These are phyloP conservation scores for Bisporella sp. DNA, from an alignment of 2,329 filamentous ascomycete genomes.

Conservation along the genomic window DNA sequence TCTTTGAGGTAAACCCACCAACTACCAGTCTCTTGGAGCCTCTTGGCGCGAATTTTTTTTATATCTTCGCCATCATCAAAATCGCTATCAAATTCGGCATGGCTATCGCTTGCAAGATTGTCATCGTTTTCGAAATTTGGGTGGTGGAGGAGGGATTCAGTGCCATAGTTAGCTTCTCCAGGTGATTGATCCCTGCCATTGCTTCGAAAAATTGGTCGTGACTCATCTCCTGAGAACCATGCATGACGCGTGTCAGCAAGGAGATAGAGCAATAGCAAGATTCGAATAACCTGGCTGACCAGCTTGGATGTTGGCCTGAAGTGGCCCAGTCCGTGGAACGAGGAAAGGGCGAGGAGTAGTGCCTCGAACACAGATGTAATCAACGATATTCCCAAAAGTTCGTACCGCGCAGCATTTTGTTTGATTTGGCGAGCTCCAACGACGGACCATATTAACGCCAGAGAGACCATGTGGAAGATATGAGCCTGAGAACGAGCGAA, in stretches of 20 bases:
- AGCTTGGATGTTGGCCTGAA: neutral
- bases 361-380: neutral
- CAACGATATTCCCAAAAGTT: neutral
- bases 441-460: neutral
- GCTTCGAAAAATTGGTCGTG: neutral
- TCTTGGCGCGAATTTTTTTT: neutral
- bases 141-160: neutral
- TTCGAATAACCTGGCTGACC: neutral
- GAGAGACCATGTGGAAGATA: neutral
- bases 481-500: neutral
- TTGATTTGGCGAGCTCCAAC: neutral
- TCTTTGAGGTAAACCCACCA: neutral
- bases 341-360: neutral
- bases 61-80: neutral
- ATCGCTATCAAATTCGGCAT: neutral
- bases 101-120: neutral
- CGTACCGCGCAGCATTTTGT: neutral
- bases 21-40: neutral
- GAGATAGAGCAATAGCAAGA: neutral
- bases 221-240: neutral
- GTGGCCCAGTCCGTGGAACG: neutral
- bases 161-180: neutral
- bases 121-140: neutral
- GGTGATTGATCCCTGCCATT: neutral
- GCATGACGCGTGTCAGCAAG: neutral